Conservation (phyloP, 768 basidiomycete genomes). For the Kondoa subrosea region DNA sequence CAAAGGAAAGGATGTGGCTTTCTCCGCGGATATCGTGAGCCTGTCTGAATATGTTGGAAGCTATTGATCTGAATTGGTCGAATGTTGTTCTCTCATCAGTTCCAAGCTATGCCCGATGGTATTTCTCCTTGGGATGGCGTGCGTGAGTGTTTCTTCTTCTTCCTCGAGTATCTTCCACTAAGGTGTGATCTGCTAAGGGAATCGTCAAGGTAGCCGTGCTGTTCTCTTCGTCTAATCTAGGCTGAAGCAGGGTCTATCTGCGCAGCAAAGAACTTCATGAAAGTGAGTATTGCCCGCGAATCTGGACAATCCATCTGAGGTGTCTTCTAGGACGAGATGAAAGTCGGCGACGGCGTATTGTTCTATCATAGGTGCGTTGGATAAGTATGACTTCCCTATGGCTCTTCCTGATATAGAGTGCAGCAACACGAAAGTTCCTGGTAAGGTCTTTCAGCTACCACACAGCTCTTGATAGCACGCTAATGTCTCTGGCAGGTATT, state of each 20-base stretch:
- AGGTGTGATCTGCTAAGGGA: not conserved
- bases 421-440: constrained; percentile 27
- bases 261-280: constrained; percentile 18
- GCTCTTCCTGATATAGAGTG: not conserved
- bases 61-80: too few species aligned
- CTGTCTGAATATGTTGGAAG: too few species aligned
- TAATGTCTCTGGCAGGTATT: too few species aligned
- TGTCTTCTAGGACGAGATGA: constrained; percentile 15
- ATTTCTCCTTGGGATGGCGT: constrained; percentile 2
- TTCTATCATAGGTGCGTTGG: constrained; percentile 55
- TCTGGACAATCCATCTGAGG: not conserved
- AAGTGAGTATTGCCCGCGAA: not conserved
- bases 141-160: not conserved
- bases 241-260: constrained; percentile 1
- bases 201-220: not conserved
- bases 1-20: constrained; percentile 80
- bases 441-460: too few species aligned
- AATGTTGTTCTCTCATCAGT: too few species aligned
- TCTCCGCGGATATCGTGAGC: constrained; percentile 71
- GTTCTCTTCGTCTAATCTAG: not conserved
- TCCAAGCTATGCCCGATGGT: constrained; percentile 41
- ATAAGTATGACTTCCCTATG: not conserved
- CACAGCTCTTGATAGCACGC: too few species aligned
- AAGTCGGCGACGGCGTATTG: constrained; percentile 13
- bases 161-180: not conserved